Base-by-base conservation (phyloP, 2,329 filamentous ascomycete genomes). In the Lachnellula arida region DNA sequence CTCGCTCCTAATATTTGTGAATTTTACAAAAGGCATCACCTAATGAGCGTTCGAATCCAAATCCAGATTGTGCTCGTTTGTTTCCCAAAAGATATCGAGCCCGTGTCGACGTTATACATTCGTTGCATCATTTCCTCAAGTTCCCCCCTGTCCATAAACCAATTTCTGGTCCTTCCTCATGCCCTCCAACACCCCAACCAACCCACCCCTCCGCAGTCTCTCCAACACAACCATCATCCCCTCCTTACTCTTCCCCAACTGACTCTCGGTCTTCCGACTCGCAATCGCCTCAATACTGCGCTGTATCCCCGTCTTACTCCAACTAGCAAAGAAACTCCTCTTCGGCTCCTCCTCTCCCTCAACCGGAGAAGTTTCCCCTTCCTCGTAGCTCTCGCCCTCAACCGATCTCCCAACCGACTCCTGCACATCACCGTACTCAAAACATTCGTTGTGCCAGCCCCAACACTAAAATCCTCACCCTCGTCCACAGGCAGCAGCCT, bases 211-310 rank as follows among this genome's bases (percentile, higher is more conserved):
- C 53, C 86, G 76, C 67, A 89, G 71, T 48, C 89, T 78, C 71
- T 91, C 87, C 22, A 94, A 77, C 8, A 94, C 89, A 39, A 92
- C 82, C 55, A 82, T 85, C 89, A 94, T 93, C 49, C 89, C 89
- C 70, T 92, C 87, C 49, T 87, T 84, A 63, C 88, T 89, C 75
- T 92, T 92, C 51, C 86, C 85, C 65, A 93, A 80, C 68, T 89
- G 88, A 65, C 88, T 86, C 62, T 87, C 82, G 5, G 89, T 91
- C 69, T 89, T 87, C 67, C 85, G 87, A 40, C 89, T 84, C 11
- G 88, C 88, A 58, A 93, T 85, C 53, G 81, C 81, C 74, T 94
- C 89, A 66, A 94, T 92, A 66, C 85, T 90, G 61, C 86, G 78
- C 70, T 92, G 87, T 46, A 93, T 81, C n/a, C 87, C 81, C 43